Evolutionary conservation across 352 stramenopile species (phyloP).

Genomic region (Globisporangium canariense): DNA sequence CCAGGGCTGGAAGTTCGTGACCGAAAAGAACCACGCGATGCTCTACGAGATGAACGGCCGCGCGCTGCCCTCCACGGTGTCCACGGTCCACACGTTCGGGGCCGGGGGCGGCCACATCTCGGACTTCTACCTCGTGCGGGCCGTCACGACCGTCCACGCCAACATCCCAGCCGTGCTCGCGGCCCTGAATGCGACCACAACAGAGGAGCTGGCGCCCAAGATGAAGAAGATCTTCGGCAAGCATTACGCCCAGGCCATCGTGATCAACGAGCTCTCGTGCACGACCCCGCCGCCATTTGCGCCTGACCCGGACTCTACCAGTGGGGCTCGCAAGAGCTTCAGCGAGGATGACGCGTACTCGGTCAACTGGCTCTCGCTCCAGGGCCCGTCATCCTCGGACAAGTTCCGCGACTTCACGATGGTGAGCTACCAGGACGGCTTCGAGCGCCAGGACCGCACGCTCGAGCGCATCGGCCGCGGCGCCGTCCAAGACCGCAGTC

Average conservation of each 20-base stretch:
- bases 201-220: conserved; percentile 40
- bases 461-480: conserved; percentile 27
- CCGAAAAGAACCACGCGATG: conserved; percentile 48
- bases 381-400: conserved; percentile 30
- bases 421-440: conserved; percentile 69
- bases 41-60: conserved; percentile 61
- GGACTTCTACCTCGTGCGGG: conserved; percentile 68
- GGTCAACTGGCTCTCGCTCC: conserved; percentile 66
- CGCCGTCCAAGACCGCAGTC: conserved; percentile 16
- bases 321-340: conserved; percentile 26
- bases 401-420: conserved; percentile 61
- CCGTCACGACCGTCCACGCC: conserved; percentile 49
- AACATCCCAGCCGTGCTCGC: conserved; percentile 44
- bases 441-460: conserved; percentile 35
- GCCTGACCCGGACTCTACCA: conserved; percentile 22
- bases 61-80: conserved; percentile 37
- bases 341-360: conserved; percentile 65
- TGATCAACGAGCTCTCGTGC: conserved; percentile 61
- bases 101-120: conserved; percentile 41
- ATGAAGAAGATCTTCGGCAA: conserved; percentile 65
- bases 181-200: conserved; percentile 41
- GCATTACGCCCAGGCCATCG: conserved; percentile 45
- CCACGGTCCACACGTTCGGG: conserved; percentile 46
- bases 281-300: conserved; percentile 50
- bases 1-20: conserved; percentile 46